These are phyloP conservation scores for Pseudogymnoascus sp. DNA, from an alignment of 2,329 filamentous ascomycete genomes.

Conservation along the genomic window DNA sequence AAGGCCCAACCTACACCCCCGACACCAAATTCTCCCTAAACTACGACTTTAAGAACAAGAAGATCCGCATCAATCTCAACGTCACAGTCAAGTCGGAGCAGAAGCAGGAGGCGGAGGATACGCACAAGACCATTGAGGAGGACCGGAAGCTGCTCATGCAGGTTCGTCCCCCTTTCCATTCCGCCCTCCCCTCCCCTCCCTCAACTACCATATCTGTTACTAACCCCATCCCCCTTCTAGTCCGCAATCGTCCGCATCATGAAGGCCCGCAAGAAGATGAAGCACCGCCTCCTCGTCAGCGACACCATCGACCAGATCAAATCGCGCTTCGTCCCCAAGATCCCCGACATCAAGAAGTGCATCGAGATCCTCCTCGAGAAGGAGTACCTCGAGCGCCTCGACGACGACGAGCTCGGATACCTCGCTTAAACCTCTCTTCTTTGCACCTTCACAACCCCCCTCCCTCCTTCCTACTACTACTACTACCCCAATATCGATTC, in stretches of 20 bases:
- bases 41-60: slow-evolving; percentile 96
- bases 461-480: not conserved
- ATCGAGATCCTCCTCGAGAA: slow-evolving; percentile 98
- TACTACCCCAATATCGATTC: not conserved
- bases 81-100: slow-evolving; percentile 90
- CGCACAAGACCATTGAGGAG: slow-evolving; percentile 98
- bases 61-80: slow-evolving; percentile 94
- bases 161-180: slow-evolving; percentile 47
- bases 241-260: slow-evolving; percentile 98
- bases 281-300: slow-evolving; percentile 86
- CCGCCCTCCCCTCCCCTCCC: slow-evolving; percentile 8
- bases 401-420: slow-evolving; percentile 90
- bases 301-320: slow-evolving; percentile 96
- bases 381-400: slow-evolving; percentile 92
- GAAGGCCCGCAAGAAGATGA: slow-evolving; percentile 99
- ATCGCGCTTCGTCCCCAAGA: slow-evolving; percentile 83
- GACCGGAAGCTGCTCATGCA: slow-evolving; percentile 94
- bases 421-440: slow-evolving; percentile 54
- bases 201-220: not conserved
- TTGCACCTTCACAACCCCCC: not conserved
- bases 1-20: slow-evolving; percentile 65
- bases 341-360: slow-evolving; percentile 97
- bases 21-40: slow-evolving; percentile 80
- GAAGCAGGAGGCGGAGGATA: slow-evolving; percentile 93
- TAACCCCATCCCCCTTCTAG: slow-evolving; percentile 40